Percentiles rank a stretch among this genome's conserved stretches.
Evolutionary conservation across 371 early-diverging fungal species (phyloP).

Genomic region (Saksenaea oblongispora): DNA sequence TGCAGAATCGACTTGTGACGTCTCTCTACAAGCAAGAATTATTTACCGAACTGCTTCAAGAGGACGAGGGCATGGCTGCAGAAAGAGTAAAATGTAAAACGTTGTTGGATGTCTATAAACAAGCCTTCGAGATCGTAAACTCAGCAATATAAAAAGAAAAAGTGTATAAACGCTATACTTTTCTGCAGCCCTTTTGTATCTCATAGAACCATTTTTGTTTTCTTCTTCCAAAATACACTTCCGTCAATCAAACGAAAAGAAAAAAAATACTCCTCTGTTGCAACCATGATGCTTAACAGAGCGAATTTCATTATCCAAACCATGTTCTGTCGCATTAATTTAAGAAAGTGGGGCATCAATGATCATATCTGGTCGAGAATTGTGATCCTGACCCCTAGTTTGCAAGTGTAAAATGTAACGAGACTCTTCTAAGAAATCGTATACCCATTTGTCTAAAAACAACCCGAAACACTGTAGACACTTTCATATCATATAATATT

Average conservation of each 20-base stretch:
- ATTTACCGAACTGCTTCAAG: constrained; percentile 76
- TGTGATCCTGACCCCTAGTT: no score
- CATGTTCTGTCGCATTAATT: no score
- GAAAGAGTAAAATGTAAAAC: constrained; percentile 83
- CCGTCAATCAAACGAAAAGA: background rate
- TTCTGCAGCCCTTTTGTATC: background rate
- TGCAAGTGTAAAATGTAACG: no score
- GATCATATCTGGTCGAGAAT: no score
- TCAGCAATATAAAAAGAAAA: constrained; percentile 57
- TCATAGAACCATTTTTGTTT: background rate
- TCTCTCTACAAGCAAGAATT: constrained; percentile 83
- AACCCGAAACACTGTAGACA: no score
- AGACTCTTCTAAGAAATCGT: no score
- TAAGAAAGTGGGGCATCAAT: no score
- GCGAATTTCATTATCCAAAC: no score
- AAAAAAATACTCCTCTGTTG: background rate
- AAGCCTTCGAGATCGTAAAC: constrained; percentile 82
- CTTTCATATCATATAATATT: no score
- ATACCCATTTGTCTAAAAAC: no score
- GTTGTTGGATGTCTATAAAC: constrained; percentile 81
- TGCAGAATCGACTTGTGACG: constrained; percentile 86
- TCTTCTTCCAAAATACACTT: background rate
- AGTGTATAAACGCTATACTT: no score
- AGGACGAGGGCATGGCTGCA: constrained; percentile 78
- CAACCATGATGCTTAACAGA: no score